These are phyloP conservation scores for Echites panduratus DNA, from an alignment of 257 asterid genomes.

Conservation along the genomic window DNA sequence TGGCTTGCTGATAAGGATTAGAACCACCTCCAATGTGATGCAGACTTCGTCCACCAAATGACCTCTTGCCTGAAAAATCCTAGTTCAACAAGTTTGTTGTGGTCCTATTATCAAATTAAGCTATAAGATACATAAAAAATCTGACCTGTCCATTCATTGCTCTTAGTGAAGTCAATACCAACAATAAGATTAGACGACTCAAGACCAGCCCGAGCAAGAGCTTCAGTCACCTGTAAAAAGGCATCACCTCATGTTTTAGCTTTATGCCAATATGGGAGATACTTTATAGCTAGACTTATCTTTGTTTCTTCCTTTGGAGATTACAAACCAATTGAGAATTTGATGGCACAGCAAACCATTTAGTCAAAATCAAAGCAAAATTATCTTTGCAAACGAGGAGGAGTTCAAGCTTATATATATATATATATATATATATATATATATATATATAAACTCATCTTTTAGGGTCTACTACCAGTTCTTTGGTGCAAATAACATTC, in stretches of 20 bases:
- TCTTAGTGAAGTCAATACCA: slow-evolving; percentile 93
- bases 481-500: neutral
- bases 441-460: too few relatives aligned
- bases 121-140: neutral
- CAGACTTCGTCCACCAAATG: slow-evolving; percentile 59
- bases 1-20: slow-evolving; percentile 89
- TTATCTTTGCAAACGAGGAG: neutral
- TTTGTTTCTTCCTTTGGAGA: neutral
- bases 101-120: slow-evolving; percentile 1
- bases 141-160: slow-evolving; percentile 97
- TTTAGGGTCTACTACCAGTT: neutral
- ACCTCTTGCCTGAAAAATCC: slow-evolving; percentile 55
- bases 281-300: neutral
- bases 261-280: neutral
- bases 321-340: neutral
- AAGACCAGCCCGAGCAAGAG: slow-evolving; percentile 84
- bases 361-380: neutral
- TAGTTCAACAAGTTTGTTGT: slow-evolving; percentile 24
- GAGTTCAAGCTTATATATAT: neutral
- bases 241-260: slow-evolving; percentile 3
- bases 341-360: neutral
- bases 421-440: too few relatives aligned
- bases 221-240: slow-evolving; percentile 68
- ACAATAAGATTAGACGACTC: slow-evolving; percentile 93
- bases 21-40: slow-evolving; percentile 61